Base-by-base conservation (phyloP, 1,139 yeast species). In the Diutina ranongensis region DNA sequence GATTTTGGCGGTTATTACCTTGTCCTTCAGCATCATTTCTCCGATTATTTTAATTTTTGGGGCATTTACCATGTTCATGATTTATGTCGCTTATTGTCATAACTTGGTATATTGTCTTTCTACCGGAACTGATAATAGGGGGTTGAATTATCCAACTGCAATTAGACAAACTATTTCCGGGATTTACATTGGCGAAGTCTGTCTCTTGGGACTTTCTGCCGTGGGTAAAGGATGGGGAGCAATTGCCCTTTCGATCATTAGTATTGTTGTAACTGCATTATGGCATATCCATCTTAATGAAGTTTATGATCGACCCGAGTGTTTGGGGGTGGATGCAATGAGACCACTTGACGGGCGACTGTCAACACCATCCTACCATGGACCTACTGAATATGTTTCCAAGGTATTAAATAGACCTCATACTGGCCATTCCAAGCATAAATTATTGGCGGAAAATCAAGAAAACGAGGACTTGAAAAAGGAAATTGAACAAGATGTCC, bases 181-280 rank as follows among this genome's bases (percentile, higher is more conserved):
- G 48, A 64, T 92, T 44, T 92, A 92, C 61, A 63, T 92, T 52
- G 94, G 94, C 19, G 92, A 92, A 63, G 63, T 88, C 31, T 86
- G 95, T 67, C 59, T 92, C 57, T 65, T 89, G 52, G 97, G 94
- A 48, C 69, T 92, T 51, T 87, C 88, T 59, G 86, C 80, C 25
- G 87, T 88, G 56, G 94, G 95, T 52, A 86, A 87, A 71, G 85
- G 94, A 48, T 89, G 96, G 96, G 97, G 95, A 36, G 94, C 95
- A 44, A 74, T 89, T 52, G 89, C 76, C 15, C 65, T 92, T 46
- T 87, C 84, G 62, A 82, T 76, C 8, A 71, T 86, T 48, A 68
- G 80, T 47, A 56, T 87, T 15, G 76, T 69, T 15, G 68, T 74
- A 51, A 87, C 97, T 0, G 72, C 76, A 3, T 76, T 78, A 56